Evolutionary conservation across 768 basidiomycete species (phyloP).

Genomic region (Filobasidium wieringae): DNA sequence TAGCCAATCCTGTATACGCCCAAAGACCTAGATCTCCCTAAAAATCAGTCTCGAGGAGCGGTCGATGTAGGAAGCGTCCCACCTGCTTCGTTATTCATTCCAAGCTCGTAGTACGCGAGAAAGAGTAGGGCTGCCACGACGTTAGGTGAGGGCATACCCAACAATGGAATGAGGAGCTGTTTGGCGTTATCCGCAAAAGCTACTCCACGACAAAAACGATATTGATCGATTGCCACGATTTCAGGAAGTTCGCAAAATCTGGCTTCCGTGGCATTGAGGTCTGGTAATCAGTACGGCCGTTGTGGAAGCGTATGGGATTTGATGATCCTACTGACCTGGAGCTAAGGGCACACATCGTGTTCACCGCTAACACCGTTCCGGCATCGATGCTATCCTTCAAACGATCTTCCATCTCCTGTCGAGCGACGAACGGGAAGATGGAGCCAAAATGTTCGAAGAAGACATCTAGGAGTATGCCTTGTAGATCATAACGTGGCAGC

Average conservation of each 20-base stretch:
- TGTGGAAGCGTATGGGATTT: background rate
- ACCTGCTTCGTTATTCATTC: conserved; percentile 9
- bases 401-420: background rate
- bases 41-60: background rate
- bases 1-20: conserved; percentile 4
- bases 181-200: conserved; percentile 9
- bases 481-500: conserved; percentile 3
- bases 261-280: background rate
- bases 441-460: conserved; percentile 6
- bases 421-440: conserved; percentile 5
- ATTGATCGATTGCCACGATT: conserved; percentile 2
- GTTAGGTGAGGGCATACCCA: conserved; percentile 7
- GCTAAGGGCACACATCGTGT: conserved; percentile 6
- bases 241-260: conserved; percentile 5
- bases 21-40: background rate
- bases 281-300: background rate
- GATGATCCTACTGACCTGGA: background rate
- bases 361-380: conserved; percentile 4
- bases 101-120: conserved; percentile 8
- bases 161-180: conserved; percentile 4
- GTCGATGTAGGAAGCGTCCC: background rate
- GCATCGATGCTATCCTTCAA: conserved; percentile 2
- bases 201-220: conserved; percentile 4
- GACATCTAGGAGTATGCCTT: background rate
- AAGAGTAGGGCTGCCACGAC: conserved; percentile 4